phyloP scores from a whole-genome alignment of 2,329 filamentous ascomycete genomes.

The Stagonosporopsis rhizophila region DNA sequence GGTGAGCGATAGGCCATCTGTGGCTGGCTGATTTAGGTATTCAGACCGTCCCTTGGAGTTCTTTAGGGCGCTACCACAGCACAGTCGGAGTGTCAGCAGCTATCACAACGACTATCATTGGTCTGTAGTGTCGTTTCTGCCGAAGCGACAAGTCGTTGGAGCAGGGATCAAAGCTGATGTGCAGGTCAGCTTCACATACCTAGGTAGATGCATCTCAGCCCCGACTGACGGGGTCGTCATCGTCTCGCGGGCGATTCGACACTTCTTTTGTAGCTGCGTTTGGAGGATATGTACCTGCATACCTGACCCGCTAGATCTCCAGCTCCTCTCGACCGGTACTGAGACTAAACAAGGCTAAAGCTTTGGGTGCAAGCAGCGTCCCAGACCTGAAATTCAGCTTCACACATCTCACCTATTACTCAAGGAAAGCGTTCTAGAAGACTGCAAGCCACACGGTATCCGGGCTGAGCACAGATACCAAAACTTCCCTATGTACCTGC shows the following conservation, averaged over 20 bases:
- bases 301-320: not conserved
- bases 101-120: not conserved
- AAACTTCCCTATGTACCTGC: not conserved
- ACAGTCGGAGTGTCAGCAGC: conserved; percentile 6
- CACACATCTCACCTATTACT: not conserved
- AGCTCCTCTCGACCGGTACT: not conserved
- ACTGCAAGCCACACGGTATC: not conserved
- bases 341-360: not conserved
- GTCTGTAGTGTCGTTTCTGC: not conserved
- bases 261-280: not conserved
- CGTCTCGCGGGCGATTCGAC: not conserved
- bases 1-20: not conserved
- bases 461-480: conserved; percentile 6
- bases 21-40: conserved; percentile 11
- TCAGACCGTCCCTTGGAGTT: not conserved
- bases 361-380: not conserved
- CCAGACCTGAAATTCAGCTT: not conserved
- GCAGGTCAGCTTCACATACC: conserved; percentile 13
- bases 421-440: not conserved
- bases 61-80: not conserved
- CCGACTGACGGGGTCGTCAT: not conserved
- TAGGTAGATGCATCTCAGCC: conserved; percentile 6
- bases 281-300: conserved; percentile 5
- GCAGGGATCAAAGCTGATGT: conserved; percentile 7
- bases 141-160: not conserved